Percentiles rank a stretch among this genome's conserved stretches.
Conservation (phyloP, 2,329 filamentous ascomycete genomes). For the Passalora sequoiae region DNA sequence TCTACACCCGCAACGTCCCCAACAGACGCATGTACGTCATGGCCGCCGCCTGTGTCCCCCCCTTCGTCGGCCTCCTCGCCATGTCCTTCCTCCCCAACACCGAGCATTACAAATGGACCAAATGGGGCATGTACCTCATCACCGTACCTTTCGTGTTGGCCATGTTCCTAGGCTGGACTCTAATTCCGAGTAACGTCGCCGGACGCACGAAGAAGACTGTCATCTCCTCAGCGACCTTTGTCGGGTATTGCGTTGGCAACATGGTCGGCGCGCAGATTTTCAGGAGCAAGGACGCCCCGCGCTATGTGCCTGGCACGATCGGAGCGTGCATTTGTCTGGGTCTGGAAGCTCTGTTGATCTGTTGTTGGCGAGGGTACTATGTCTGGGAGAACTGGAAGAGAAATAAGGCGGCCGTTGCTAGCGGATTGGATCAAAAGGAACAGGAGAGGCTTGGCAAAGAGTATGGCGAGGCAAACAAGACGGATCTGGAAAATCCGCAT, state of each 20-base stretch:
- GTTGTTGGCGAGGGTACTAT: slow-evolving; percentile 39
- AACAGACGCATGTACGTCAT: slow-evolving; percentile 34
- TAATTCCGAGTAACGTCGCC: slow-evolving; percentile 44
- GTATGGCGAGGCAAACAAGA: slow-evolving; percentile 65
- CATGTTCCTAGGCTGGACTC: slow-evolving; percentile 34
- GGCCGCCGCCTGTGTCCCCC: slow-evolving; percentile 29
- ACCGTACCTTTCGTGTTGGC: slow-evolving; percentile 33
- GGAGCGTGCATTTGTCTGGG: slow-evolving; percentile 37
- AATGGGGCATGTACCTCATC: slow-evolving; percentile 35
- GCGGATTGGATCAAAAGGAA: slow-evolving; percentile 47
- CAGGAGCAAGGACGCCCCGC: slow-evolving; percentile 40
- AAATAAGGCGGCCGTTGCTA: slow-evolving; percentile 22
- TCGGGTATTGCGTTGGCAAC: slow-evolving; percentile 47
- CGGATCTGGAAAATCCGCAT: slow-evolving; percentile 41
- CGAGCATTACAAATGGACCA: slow-evolving; percentile 33
- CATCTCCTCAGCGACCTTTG: slow-evolving; percentile 43
- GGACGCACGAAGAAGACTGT: slow-evolving; percentile 47
- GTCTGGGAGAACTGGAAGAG: slow-evolving; percentile 37
- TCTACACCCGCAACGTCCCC: slow-evolving; percentile 31
- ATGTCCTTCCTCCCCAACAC: slow-evolving; percentile 35
- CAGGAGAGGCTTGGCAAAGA: slow-evolving; percentile 61
- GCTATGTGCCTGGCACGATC: slow-evolving; percentile 43
- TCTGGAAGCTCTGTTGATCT: slow-evolving; percentile 34
- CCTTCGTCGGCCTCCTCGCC: slow-evolving; percentile 34
- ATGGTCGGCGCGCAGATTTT: slow-evolving; percentile 48